Evolutionary conservation across 2,329 filamentous ascomycete genomes (phyloP), one percentile per base, ranked within the genome.

Genomic region (Ophiostoma quercus): DNA sequence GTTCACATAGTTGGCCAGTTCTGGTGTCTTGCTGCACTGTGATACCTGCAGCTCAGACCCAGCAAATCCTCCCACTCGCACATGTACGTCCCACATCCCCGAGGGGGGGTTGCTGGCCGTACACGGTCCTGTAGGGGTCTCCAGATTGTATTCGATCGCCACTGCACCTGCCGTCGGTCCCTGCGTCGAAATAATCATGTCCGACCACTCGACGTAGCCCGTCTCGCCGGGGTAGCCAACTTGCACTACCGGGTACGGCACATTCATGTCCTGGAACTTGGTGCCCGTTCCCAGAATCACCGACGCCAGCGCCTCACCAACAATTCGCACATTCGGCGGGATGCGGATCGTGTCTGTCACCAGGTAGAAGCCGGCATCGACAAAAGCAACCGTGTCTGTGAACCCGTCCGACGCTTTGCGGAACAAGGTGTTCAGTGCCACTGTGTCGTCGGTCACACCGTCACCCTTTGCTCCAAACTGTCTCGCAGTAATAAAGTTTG

Each of bases 81-180:
- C 85, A 79, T 94, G 91, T 14, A 90, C 86, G 74, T 94, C 91
- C 91, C 90, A 94, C 77, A 90, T 83, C 16, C 85, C 87, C 3
- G 80, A 80, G 2, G 83, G 83, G 19, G 71, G 72, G 32, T 71
- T 72, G 6, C 67, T 71, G 11, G 73, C 73, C 3, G 71, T 67
- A 47, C 73, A 73, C 2, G 71, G 65, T 1, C 73, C 74, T 0
- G 75, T 75, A 3, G 78, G 74, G 19, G 82, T 82, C 67, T 82
- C 83, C 19, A 93, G 80, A 76, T 94, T 94, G 82, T 88, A 93
- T 76, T 94, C 84, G 71, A 93, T 86, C 7, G 93, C 80, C 8
- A 89, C 82, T 0, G 90, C 91, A 4, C 91, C 91, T 0, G 87
- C 83, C 8, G 88, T 83, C 34, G 88, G 79, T 1, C 90, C 91